These are phyloP conservation scores for Aspergillus latus DNA, from an alignment of 2,329 filamentous ascomycete genomes.

Conservation along the genomic window DNA sequence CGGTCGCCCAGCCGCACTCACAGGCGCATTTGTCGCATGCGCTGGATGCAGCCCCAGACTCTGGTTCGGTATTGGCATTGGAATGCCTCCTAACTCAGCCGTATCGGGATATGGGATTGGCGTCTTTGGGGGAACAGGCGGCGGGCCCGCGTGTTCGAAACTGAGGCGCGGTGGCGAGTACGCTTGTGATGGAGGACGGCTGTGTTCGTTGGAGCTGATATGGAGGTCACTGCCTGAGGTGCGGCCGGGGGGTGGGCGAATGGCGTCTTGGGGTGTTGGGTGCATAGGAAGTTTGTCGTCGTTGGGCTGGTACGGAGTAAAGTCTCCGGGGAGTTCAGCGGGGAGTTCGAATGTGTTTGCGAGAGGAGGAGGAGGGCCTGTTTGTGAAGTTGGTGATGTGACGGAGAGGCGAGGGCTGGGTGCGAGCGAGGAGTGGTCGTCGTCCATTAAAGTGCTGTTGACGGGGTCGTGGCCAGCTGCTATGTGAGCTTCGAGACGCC, in stretches of 20 bases:
- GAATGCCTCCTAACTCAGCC: constrained; percentile 29
- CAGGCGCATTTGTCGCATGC: constrained; percentile 1
- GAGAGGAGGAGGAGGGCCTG: constrained; percentile 32
- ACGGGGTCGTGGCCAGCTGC: constrained; percentile 33
- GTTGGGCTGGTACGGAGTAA: constrained; percentile 36
- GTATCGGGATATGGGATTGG: constrained; percentile 53
- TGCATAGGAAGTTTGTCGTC: constrained; percentile 32
- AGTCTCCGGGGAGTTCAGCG: constrained; percentile 49
- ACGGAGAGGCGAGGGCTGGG: constrained; percentile 14
- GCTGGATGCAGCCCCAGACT: constrained; percentile 16
- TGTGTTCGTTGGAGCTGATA: constrained; percentile 34
- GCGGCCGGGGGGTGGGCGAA: constrained; percentile 26
- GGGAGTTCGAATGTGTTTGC: constrained; percentile 60
- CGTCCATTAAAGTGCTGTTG: constrained; percentile 29
- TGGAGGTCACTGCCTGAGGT: constrained; percentile 28
- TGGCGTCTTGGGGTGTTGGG: constrained; percentile 30
- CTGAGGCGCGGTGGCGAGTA: constrained; percentile 37
- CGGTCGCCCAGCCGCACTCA: constrained; percentile 43
- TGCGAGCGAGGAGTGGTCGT: constrained; percentile 24
- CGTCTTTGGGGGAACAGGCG: constrained; percentile 75
- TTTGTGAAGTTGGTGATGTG: neutral
- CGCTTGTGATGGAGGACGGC: constrained; percentile 29
- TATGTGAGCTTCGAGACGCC: constrained; percentile 59
- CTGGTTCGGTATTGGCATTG: constrained; percentile 35
- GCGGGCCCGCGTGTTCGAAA: constrained; percentile 50